Evolutionary conservation across 768 basidiomycete genomes (phyloP), one percentile per base, ranked within the genome.

Genomic region (Cyclocybe cylindracea): DNA sequence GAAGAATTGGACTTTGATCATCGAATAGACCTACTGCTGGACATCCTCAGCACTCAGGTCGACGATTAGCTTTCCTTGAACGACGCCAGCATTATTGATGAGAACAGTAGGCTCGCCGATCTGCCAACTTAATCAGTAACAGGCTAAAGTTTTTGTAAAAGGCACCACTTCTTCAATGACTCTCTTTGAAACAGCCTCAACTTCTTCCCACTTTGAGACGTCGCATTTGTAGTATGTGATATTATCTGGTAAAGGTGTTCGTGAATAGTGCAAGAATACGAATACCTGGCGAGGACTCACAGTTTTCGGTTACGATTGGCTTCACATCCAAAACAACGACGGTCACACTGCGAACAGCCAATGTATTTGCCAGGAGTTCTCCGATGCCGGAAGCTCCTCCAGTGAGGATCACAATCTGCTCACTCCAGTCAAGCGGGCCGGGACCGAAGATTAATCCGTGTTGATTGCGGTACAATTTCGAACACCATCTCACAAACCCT

Each of bases 331-430:
- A 80, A 14, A 97, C 91, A 8, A 91, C 86, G 1, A 96, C 91
- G 6, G 77, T 84, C 13, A 91, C 89, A 57, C 87, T 90, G 46
- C 89, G 80, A 50, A 86, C 81, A 0, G 92, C 91, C 14, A 98
- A 75, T 0, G 93, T 94, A 59, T 93, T 89, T 11, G 93, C 93
- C 5, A 97, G 76, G 2, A 95, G 72, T 64, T 89, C 89, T 29
- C 96, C 96, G 19, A 98, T 78, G 4, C 96, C 96, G 31, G 91
- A 93, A 5, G 94, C 77, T 90, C 94, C 95, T 46, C 96, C 96
- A 6, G 96, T 98, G 50, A 98, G 77, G 36, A 98, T 75, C 4
- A 98, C 86, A 49, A 96, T 83, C 69, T 98, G 91, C 41, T 94
- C 85, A 40, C 80, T 80, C 96, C 95, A 98, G 58, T 94, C 84